Evolutionary conservation across 495 filamentous ascomycete species (phyloP).

Genomic region (Bombardia bombarda): DNA sequence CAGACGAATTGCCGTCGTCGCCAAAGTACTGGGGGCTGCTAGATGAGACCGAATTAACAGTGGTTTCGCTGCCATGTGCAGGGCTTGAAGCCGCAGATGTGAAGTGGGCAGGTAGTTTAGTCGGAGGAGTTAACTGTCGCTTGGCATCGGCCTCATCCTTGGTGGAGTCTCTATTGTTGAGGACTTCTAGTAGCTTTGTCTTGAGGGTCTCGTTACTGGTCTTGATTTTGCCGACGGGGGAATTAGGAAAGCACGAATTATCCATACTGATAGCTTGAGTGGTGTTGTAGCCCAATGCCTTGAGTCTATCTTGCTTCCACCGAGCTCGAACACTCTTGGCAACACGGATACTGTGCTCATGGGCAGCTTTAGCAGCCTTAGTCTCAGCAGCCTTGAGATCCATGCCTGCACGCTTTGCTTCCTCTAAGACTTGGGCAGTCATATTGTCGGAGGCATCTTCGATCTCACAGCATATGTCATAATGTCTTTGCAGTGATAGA

Average conservation of each 20-base stretch:
- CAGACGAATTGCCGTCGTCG: neutral
- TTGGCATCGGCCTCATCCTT: too few relatives aligned
- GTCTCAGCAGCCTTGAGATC: neutral
- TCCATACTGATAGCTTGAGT: too few relatives aligned
- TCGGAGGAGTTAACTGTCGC: neutral
- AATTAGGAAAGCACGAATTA: neutral
- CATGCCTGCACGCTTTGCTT: neutral
- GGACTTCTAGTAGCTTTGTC: neutral
- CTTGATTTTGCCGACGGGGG: neutral
- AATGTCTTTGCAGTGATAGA: neutral
- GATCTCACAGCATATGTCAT: slow-evolving; percentile 2
- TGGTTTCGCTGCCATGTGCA: slow-evolving; percentile 12
- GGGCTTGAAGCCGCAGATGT: slow-evolving; percentile 6
- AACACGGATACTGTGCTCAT: neutral
- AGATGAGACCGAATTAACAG: slow-evolving; percentile 5
- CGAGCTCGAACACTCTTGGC: neutral
- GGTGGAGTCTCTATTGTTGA: neutral
- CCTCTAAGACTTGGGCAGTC: neutral
- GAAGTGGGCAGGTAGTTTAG: neutral
- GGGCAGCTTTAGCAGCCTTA: neutral
- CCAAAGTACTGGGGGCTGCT: slow-evolving; percentile 5
- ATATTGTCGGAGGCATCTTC: neutral
- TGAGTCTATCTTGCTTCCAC: neutral
- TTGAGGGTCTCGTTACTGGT: neutral
- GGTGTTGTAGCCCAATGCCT: neutral